phyloP scores from a whole-genome alignment of 106 monocot genomes.

The Dactylorhiza incarnata region DNA sequence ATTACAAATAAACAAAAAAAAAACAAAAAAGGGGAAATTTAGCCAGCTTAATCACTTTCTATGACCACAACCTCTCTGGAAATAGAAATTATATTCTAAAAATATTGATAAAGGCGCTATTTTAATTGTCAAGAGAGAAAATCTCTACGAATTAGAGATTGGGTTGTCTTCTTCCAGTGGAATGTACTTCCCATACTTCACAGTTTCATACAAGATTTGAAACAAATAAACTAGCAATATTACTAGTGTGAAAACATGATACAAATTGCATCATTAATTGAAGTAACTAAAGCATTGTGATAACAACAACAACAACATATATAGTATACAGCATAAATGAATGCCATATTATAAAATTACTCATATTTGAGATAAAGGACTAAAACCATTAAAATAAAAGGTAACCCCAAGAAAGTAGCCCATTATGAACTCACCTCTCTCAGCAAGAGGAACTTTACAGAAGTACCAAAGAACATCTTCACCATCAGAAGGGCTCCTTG shows the following conservation, averaged over 20 bases:
- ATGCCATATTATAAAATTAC: background rate
- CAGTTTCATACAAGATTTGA: background rate
- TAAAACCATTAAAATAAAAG: background rate
- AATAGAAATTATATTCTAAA: background rate
- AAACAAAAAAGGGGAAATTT: no score
- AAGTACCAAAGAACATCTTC: slow-evolving; percentile 94
- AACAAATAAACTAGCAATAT: background rate
- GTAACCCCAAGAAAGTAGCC: background rate
- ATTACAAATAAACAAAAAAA: no score
- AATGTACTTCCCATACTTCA: background rate
- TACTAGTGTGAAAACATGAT: background rate
- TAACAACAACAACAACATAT: background rate
- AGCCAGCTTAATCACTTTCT: no score
- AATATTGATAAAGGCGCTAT: background rate
- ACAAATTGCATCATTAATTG: background rate
- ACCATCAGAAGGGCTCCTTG: slow-evolving; percentile 91
- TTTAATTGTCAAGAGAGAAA: background rate
- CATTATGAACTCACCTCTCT: slow-evolving; percentile 31
- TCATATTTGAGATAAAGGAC: background rate
- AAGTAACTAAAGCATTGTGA: background rate
- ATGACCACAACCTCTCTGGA: no score
- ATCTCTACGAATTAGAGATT: background rate
- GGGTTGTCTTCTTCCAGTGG: background rate
- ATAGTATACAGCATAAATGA: background rate
- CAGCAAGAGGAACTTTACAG: slow-evolving; percentile 76